Conservation (phyloP, 73 alveolate genomes). For the Paramecium sonneborni region DNA sequence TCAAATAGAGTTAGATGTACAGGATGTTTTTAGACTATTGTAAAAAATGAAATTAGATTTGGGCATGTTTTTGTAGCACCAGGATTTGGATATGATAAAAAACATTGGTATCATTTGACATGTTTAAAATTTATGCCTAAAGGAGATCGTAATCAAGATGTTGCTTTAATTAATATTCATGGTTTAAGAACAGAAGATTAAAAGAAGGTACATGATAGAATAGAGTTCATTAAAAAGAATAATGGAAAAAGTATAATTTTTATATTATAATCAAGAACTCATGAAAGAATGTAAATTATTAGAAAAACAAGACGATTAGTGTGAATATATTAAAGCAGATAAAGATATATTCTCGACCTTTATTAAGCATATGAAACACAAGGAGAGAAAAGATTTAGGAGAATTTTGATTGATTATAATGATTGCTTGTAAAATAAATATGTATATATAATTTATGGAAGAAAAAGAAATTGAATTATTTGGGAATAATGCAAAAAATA, state of each 20-base stretch:
- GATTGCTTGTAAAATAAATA: neutral
- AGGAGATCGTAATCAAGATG: constrained; percentile 14
- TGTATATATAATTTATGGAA: no score
- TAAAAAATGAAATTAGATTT: constrained; percentile 12
- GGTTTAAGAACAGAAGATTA: neutral
- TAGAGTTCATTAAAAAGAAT: neutral
- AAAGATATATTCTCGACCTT: neutral
- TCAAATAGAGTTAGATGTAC: constrained; percentile 34
- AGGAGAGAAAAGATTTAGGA: constrained; percentile 2
- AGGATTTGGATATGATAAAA: constrained; percentile 34
- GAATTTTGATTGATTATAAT: neutral
- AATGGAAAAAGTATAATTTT: neutral
- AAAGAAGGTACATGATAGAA: neutral
- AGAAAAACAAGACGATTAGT: neutral
- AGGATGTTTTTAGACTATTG: neutral
- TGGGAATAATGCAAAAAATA: neutral
- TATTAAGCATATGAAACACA: constrained; percentile 13
- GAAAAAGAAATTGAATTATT: neutral
- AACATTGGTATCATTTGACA: constrained; percentile 38
- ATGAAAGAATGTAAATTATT: neutral
- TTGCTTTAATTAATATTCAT: neutral
- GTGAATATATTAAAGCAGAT: neutral
- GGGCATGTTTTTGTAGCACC: constrained; percentile 6
- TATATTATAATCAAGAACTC: neutral
- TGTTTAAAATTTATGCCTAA: neutral